A percentile compares a stretch with the other conserved stretches of the same genome.
These are phyloP conservation scores for Colletotrichum sp. DNA, from an alignment of 2,329 filamentous ascomycete genomes.

Conservation along the genomic window DNA sequence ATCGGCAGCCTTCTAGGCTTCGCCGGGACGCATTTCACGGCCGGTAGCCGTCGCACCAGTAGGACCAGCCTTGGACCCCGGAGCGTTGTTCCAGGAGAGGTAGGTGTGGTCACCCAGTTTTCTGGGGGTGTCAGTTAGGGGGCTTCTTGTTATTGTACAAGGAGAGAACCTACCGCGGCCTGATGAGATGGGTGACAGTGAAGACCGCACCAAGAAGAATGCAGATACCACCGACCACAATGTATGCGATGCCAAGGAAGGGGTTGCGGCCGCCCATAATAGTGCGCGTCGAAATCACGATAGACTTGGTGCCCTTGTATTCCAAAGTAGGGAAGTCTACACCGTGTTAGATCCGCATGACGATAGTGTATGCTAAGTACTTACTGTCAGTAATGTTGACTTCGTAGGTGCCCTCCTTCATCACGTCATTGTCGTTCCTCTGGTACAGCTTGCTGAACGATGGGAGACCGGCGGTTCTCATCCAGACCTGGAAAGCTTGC, in stretches of 20 bases:
- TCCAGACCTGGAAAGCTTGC: conserved; percentile 96
- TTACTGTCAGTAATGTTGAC: conserved; percentile 80
- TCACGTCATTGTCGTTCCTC: conserved; percentile 74
- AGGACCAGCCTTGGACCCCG: conserved; percentile 47
- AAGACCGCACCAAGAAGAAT: conserved; percentile 88
- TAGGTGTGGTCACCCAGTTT: conserved; percentile 99
- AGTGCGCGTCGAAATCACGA: conserved; percentile 87
- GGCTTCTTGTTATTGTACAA: background rate
- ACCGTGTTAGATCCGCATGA: background rate
- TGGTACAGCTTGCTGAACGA: conserved; percentile 93
- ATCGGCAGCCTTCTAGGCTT: conserved; percentile 41
- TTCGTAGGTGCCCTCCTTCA: conserved; percentile 76
- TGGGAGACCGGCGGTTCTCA: conserved; percentile 93
- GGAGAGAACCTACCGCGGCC: conserved; percentile 70
- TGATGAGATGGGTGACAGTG: conserved; percentile 88
- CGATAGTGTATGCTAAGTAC: conserved; percentile 36
- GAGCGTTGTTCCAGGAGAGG: conserved; percentile 85
- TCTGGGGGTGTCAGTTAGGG: conserved; percentile 46
- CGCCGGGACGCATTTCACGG: conserved; percentile 56
- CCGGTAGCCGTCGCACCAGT: conserved; percentile 56
- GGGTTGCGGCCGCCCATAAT: conserved; percentile 95
- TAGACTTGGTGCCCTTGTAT: conserved; percentile 88
- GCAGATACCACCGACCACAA: conserved; percentile 92
- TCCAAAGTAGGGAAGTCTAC: conserved; percentile 79
- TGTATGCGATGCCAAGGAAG: conserved; percentile 94